phyloP scores from a whole-genome alignment of 441 rosid genomes.

The Adansonia grandidieri region DNA sequence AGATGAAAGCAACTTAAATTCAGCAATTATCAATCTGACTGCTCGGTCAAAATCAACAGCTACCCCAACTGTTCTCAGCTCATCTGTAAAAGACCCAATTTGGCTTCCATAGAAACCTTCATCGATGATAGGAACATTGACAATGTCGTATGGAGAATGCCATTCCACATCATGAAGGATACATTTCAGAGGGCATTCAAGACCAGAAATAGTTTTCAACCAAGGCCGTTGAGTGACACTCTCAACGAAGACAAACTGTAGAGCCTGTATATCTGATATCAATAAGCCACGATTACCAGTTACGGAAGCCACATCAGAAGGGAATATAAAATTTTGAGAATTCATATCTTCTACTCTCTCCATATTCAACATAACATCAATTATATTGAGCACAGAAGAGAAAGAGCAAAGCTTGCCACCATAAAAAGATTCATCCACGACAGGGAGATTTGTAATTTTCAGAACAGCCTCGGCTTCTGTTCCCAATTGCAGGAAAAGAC shows the following conservation, averaged over 20 bases:
- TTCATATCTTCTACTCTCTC: not conserved
- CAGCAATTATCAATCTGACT: not conserved
- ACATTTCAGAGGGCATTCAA: not conserved
- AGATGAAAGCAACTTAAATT: conserved; percentile 12
- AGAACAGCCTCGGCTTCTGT: not conserved
- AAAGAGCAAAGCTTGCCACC: conserved; percentile 6
- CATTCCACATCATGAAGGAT: not conserved
- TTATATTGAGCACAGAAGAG: not conserved
- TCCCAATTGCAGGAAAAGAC: not conserved
- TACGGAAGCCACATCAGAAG: not conserved
- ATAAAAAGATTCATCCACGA: conserved; percentile 14
- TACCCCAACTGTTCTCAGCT: not conserved
- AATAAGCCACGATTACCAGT: not conserved
- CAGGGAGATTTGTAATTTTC: conserved; percentile 10
- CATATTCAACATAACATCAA: not conserved
- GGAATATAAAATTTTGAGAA: not conserved
- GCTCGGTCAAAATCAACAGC: not conserved
- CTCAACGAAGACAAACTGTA: not conserved
- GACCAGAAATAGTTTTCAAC: not conserved
- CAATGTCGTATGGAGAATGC: not conserved
- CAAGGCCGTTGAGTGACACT: not conserved
- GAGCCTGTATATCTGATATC: not conserved
- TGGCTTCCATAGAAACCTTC: not conserved
- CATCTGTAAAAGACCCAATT: not conserved
- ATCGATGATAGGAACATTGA: not conserved